A percentile compares a stretch with the other conserved stretches of the same genome.
These are phyloP conservation scores for Peronospora farinosa DNA, from an alignment of 352 stramenopile species.

Conservation along the genomic window DNA sequence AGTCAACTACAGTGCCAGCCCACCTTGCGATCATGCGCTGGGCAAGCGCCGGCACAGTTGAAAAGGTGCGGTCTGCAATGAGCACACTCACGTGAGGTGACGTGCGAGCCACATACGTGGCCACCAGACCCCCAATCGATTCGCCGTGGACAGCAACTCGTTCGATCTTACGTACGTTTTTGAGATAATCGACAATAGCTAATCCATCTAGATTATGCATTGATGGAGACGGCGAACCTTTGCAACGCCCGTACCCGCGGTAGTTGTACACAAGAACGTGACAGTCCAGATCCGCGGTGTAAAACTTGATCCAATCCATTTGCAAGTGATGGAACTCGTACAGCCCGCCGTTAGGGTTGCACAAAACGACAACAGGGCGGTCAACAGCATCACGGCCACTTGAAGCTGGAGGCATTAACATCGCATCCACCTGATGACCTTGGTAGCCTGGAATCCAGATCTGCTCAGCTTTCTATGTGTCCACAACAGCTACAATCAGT, in stretches of 20 bases:
- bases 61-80: conserved; percentile 77
- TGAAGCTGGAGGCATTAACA: conserved; percentile 59
- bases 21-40: conserved; percentile 73
- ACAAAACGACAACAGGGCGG: conserved; percentile 59
- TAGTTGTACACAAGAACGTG: conserved; percentile 86
- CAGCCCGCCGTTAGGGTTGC: conserved; percentile 80
- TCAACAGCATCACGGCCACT: conserved; percentile 27
- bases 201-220: conserved; percentile 63
- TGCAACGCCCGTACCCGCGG: conserved; percentile 73
- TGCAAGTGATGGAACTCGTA: conserved; percentile 87
- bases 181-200: conserved; percentile 71
- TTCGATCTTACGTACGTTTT: conserved; percentile 38
- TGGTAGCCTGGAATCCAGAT: conserved; percentile 66
- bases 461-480: conserved; percentile 60
- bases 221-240: conserved; percentile 48
- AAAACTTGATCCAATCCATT: conserved; percentile 88
- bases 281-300: conserved; percentile 61
- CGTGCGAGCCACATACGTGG: conserved; percentile 57
- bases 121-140: conserved; percentile 75
- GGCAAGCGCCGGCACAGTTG: conserved; percentile 68
- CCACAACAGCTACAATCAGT: conserved; percentile 1
- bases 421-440: conserved; percentile 66
- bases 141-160: conserved; percentile 77
- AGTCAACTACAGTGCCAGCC: conserved; percentile 55
- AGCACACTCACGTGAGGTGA: conserved; percentile 58